Base-by-base conservation (phyloP, 805 yeast species). In the Candida ovalis region DNA sequence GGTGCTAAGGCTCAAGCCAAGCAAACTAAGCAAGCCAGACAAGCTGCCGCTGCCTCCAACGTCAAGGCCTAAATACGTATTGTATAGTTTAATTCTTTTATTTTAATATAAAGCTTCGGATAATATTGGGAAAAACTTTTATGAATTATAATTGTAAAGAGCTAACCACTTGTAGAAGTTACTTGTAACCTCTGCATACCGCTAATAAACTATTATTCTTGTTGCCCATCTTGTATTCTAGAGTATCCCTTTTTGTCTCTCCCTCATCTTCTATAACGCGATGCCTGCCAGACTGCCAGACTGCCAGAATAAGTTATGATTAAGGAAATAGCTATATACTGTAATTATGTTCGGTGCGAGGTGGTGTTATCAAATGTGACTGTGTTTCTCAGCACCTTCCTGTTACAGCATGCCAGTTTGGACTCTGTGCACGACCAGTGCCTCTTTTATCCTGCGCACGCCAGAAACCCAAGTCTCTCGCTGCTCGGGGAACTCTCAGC, bases 1-100 rank as follows among this genome's bases (percentile, higher is more conserved):
- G 97, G 98, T 75, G 78, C 86, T 66, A 94, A 92, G 82, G 89
- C 97, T 69, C 81, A 80, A 68, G 94, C 84, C 70, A 88, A 86
- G 80, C 71, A 74, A 58, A 91, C 81, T 65, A 88, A 87, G 84
- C 83, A 74, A 69, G 84, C 82, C 60, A 82, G 77, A 76, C 75
- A 45, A 42, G 56, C 55, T 39, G 59, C 62, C 45, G 51, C 96
- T 68, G 95, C 96, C 77, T 39, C 28, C 18, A 24, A 22, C 13
- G 30, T 15, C 23, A 23, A n/a, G 23, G 41, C 28, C 23, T 39
- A 24, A 24, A 8, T 39, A 12, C 18, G 12, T n/a, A 39, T 30
- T n/a, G n/a, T 22, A 39, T 39, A 39, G 28, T 35, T 10, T 17
- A 18, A 8, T 17, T 35, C 19, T 35, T 17, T n/a, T 35, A 35